phyloP scores from a whole-genome alignment of 768 basidiomycete genomes.

The Ephemerocybe angulata region DNA sequence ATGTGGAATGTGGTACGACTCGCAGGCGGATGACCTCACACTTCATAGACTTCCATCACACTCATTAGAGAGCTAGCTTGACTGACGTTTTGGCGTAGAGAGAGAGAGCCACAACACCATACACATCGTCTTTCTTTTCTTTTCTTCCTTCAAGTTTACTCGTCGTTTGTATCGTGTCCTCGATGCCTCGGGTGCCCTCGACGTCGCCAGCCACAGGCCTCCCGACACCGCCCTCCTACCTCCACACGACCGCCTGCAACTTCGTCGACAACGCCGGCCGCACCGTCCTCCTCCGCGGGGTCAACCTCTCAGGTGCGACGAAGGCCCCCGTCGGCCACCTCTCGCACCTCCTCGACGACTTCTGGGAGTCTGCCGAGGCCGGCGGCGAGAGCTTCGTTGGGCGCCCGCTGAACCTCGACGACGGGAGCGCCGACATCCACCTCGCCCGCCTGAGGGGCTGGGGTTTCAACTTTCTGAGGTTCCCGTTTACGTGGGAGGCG shows the following conservation, averaged over 20 bases:
- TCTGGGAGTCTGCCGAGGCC: constrained; percentile 77
- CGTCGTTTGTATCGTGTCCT: too few relatives aligned
- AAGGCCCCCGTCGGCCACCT: constrained; percentile 78
- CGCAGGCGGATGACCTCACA: too few relatives aligned
- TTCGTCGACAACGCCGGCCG: constrained; percentile 77
- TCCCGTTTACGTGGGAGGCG: constrained; percentile 91
- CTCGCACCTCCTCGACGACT: constrained; percentile 63
- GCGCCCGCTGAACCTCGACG: constrained; percentile 78
- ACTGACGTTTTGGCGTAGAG: too few relatives aligned
- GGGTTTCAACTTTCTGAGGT: constrained; percentile 89
- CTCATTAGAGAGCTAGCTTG: too few relatives aligned
- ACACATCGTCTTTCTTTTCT: too few relatives aligned
- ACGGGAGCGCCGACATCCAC: constrained; percentile 82
- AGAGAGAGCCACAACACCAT: too few relatives aligned
- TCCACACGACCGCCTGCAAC: constrained; percentile 63
- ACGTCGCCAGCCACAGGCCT: constrained; percentile 56
- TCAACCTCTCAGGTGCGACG: constrained; percentile 86
- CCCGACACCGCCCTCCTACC: constrained; percentile 44
- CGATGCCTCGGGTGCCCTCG: constrained; percentile 59
- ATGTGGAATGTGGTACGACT: too few relatives aligned
- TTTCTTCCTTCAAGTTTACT: too few relatives aligned
- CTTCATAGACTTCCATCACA: too few relatives aligned
- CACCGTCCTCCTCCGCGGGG: constrained; percentile 83
- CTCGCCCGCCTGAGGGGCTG: constrained; percentile 81
- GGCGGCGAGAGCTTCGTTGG: constrained; percentile 72